These are phyloP conservation scores for Leccinellum rugosiceps DNA, from an alignment of 768 basidiomycete species.

Conservation along the genomic window DNA sequence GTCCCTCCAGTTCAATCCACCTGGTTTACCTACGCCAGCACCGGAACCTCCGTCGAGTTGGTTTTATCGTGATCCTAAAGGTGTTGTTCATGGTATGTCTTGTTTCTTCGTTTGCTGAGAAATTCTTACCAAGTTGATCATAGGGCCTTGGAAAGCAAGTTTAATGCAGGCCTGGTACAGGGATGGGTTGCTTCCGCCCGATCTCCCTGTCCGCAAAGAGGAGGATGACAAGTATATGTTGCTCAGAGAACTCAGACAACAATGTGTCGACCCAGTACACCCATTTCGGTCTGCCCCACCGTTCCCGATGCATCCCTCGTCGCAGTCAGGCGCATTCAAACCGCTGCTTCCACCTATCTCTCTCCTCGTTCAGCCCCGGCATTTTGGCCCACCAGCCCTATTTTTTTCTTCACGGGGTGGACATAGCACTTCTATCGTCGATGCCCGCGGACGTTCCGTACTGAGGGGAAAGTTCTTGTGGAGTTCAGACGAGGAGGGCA, in stretches of 20 bases:
- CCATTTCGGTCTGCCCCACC: conserved; percentile 59
- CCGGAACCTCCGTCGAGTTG: conserved; percentile 68
- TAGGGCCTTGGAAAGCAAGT: conserved; percentile 85
- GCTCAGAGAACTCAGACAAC: conserved; percentile 71
- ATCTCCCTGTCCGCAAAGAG: conserved; percentile 77
- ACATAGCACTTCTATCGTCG: conserved; percentile 84
- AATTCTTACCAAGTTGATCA: conserved; percentile 9
- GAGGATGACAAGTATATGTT: conserved; percentile 66
- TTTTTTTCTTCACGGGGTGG: conserved; percentile 90
- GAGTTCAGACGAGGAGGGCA: conserved; percentile 61
- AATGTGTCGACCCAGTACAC: conserved; percentile 77
- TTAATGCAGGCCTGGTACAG: conserved; percentile 90
- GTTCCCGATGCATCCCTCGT: conserved; percentile 30
- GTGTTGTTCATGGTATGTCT: conserved; percentile 67
- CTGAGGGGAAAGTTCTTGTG: conserved; percentile 78
- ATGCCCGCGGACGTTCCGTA: conserved; percentile 81
- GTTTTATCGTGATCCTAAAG: conserved; percentile 84
- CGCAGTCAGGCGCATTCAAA: conserved; percentile 39
- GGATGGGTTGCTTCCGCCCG: conserved; percentile 77
- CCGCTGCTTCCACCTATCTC: conserved; percentile 73
- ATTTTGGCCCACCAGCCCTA: conserved; percentile 83
- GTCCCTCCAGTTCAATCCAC: conserved; percentile 71
- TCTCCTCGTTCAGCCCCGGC: conserved; percentile 70
- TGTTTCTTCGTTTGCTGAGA: neutral
- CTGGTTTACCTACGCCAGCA: conserved; percentile 72